Conservation (phyloP, 2,329 filamentous ascomycete species). For the Gnomoniopsis sp. region DNA sequence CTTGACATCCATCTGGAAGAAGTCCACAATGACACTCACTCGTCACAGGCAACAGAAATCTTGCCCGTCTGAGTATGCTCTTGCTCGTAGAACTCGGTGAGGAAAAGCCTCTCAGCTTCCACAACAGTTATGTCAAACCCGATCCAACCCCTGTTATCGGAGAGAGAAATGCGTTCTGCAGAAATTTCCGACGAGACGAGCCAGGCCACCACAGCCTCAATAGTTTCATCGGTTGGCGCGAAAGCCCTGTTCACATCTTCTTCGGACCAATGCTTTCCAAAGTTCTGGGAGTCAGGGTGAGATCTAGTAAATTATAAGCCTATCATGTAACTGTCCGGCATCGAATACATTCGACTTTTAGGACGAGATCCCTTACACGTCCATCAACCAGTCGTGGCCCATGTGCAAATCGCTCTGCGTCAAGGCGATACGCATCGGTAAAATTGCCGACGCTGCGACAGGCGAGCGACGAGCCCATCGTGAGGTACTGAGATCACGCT, state of each 20-base stretch:
- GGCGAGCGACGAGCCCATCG: neutral
- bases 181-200: neutral
- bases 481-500: neutral
- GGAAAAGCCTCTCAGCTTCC: neutral
- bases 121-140: neutral
- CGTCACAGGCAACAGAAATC: neutral
- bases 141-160: neutral
- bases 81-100: neutral
- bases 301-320: neutral
- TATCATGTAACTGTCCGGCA: neutral
- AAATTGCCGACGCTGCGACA: neutral
- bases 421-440: neutral
- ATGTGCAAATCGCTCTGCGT: neutral
- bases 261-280: neutral
- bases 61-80: neutral
- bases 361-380: neutral
- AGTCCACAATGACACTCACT: neutral
- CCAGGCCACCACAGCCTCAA: neutral
- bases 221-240: neutral
- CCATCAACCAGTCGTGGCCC: neutral
- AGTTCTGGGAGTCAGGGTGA: neutral
- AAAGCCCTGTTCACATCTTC: neutral
- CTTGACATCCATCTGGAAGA: neutral
- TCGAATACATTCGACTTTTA: neutral
- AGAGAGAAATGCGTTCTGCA: neutral